Base-by-base conservation (phyloP, 805 yeast species). In the Yamadazyma phyllophila region DNA sequence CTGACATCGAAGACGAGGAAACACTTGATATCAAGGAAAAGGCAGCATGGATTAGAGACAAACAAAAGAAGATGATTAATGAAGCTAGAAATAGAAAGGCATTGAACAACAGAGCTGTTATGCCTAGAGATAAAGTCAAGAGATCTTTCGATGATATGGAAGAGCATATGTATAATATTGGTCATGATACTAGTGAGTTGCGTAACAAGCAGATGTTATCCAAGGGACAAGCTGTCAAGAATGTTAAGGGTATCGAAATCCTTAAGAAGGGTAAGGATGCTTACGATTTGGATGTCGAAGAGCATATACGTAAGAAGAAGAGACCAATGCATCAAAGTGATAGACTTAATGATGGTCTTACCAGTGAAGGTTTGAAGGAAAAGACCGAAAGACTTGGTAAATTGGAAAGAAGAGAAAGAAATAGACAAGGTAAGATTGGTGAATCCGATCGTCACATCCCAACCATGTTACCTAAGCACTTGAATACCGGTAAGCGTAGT, bases 401-500 rank as follows among this genome's bases (percentile, higher is more conserved):
- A 76, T 67, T 88, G 58, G 91, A 88, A 67, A 88, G 96, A 80
- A 83, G 96, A 72, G 95, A 87, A 63, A 83, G 98, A 74, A 88
- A 91, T 72, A 84, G 91, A 75, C 69, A 76, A 61, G 97, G 97
- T 36, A 83, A 96, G 70, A 86, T 82, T 55, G 97, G 98, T 74
- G 99, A 94, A 74, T 86, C 88, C 62, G 99, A 94, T 72, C 84
- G 98, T 70, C 96, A 89, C 66, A 75, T 81, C 47, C 80, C 90
- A 44, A 94, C 87, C 43, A 74, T 88, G 51, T 69, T 88, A 73
- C 96, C 97, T 53, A 92, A 91, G 76, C 99, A 94, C 73, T 77
- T 94, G 78, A 87, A 85, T 76, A 73, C 89, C 59, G 99, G 99
- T 73, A 94, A 94, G 80, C 83, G 99, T 73, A 96, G 97, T 76